Conservation (phyloP, 805 yeast species). For the Wickerhamiella kazuoi region DNA sequence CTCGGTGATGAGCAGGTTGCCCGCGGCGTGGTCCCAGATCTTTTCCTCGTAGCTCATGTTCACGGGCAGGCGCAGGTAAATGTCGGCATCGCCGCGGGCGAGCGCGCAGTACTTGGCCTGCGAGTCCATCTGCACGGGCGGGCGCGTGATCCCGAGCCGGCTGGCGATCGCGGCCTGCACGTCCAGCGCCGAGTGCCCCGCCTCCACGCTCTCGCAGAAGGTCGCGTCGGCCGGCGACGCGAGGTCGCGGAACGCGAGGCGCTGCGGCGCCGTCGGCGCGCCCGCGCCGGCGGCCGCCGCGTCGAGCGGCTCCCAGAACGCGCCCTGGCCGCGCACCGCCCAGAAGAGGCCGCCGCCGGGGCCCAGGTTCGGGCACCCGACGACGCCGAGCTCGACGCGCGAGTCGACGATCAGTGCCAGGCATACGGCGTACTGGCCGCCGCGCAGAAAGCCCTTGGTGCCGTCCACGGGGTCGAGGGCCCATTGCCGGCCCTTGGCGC, state of each 20-base stretch:
- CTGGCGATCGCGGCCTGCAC: constrained; percentile 63
- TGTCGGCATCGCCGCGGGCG: constrained; percentile 81
- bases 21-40: constrained; percentile 99
- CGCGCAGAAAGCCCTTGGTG: constrained; percentile 87
- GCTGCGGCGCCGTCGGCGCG: constrained; percentile 3
- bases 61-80: constrained; percentile 77
- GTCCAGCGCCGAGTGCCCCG: constrained; percentile 83
- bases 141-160: constrained; percentile 37
- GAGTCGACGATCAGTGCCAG: constrained; percentile 79
- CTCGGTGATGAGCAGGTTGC: constrained; percentile 68
- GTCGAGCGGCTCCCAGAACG: constrained; percentile 33
- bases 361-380: constrained; percentile 85
- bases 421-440: constrained; percentile 95
- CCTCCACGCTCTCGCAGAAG: constrained; percentile 88
- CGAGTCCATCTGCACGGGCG: constrained; percentile 66
- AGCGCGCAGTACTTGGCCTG: constrained; percentile 92
- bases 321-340: constrained; percentile 51
- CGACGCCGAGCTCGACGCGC: constrained; percentile 69
- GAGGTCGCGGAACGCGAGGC: constrained; percentile 36
- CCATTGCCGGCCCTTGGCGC: constrained; percentile 73
- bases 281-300: constrained; percentile 19
- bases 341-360: constrained; percentile 59
- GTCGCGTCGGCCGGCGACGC: constrained; percentile 33
- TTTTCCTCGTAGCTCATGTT: constrained; percentile 66
- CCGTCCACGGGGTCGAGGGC: constrained; percentile 98